These are phyloP conservation scores for Dichomitus squalens DNA, from an alignment of 1,284 basidiomycete genomes.

Conservation along the genomic window DNA sequence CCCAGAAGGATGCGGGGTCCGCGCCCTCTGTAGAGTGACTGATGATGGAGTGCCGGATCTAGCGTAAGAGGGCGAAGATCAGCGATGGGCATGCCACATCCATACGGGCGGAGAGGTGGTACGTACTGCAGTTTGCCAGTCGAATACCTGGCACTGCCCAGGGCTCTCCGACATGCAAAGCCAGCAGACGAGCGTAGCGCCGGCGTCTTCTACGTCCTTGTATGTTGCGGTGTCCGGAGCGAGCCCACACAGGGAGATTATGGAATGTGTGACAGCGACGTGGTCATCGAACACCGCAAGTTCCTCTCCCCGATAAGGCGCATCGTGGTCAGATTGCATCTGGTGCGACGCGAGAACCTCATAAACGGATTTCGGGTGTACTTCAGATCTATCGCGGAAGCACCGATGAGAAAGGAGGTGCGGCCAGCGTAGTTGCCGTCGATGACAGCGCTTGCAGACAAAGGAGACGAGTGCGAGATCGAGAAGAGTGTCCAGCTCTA, in stretches of 20 bases:
- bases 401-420: constrained; percentile 8
- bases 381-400: neutral
- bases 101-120: neutral
- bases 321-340: neutral
- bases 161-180: neutral
- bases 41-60: neutral
- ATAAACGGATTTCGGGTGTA: neutral
- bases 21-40: neutral
- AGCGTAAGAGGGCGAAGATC: too few species aligned
- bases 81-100: neutral
- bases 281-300: neutral
- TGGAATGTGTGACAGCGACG: neutral
- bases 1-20: neutral
- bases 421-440: constrained; percentile 7
- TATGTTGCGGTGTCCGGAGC: neutral
- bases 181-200: neutral
- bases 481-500: neutral
- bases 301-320: neutral
- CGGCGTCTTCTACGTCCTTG: neutral
- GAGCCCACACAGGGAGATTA: neutral
- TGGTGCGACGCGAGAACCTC: neutral
- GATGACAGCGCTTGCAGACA: constrained; percentile 4
- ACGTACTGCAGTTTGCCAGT: neutral
- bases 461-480: constrained; percentile 5
- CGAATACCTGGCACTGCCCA: neutral